phyloP scores from a whole-genome alignment of 2,329 filamentous ascomycete species.

The Apiospora saccharicola region DNA sequence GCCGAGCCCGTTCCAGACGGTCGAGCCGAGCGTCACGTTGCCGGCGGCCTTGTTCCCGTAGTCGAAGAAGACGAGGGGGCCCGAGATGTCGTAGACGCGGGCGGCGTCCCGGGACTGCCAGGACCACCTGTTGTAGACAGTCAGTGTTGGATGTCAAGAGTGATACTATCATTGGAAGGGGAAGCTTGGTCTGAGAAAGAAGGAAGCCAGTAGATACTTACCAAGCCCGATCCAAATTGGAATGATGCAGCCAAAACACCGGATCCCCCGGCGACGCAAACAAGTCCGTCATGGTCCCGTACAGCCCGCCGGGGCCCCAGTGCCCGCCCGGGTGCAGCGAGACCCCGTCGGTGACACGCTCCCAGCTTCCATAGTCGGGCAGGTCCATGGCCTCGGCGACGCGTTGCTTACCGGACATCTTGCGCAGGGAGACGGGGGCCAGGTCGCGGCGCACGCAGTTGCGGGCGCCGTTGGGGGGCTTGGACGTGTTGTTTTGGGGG shows the following conservation, averaged over 20 bases:
- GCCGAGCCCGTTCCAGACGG: slow-evolving; percentile 20
- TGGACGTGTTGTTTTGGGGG: neutral
- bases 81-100: slow-evolving; percentile 24
- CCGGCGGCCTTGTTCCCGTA: slow-evolving; percentile 22
- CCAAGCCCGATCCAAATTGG: slow-evolving; percentile 26
- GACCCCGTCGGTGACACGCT: neutral
- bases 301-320: slow-evolving; percentile 25
- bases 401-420: neutral
- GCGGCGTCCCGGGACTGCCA: slow-evolving; percentile 25
- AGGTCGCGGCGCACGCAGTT: slow-evolving; percentile 15
- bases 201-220: neutral
- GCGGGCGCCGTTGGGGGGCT: too few relatives aligned
- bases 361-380: neutral
- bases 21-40: slow-evolving; percentile 23
- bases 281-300: slow-evolving; percentile 26
- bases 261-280: slow-evolving; percentile 26
- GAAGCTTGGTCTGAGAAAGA: neutral
- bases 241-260: slow-evolving; percentile 26
- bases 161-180: too few relatives aligned
- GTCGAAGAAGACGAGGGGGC: slow-evolving; percentile 23
- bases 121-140: slow-evolving; percentile 8
- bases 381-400: neutral
- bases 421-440: neutral
- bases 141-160: neutral
- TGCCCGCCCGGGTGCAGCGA: slow-evolving; percentile 26